Percentiles rank a stretch among this genome's conserved stretches.
Conservation (phyloP, 805 yeast genomes). For the Clavispora fructus region DNA sequence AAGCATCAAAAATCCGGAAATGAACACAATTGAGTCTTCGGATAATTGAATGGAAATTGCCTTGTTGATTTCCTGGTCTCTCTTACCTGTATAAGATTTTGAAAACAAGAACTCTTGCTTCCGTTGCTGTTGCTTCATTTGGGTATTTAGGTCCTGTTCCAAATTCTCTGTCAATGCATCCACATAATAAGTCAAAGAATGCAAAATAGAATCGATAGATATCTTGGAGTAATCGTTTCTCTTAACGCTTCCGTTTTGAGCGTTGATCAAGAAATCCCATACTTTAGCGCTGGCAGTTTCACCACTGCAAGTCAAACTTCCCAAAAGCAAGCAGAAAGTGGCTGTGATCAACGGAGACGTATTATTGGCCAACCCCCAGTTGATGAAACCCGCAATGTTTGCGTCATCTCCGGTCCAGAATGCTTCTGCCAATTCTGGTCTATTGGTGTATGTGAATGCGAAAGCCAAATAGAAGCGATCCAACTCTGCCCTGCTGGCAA, state of each 20-base stretch:
- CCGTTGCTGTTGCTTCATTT: slow-evolving; percentile 27
- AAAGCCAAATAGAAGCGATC: slow-evolving; percentile 81
- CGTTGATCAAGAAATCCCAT: slow-evolving; percentile 34
- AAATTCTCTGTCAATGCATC: slow-evolving; percentile 38
- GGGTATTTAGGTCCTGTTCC: slow-evolving; percentile 28
- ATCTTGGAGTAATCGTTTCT: slow-evolving; percentile 39
- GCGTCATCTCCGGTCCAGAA: slow-evolving; percentile 58
- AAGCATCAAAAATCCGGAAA: slow-evolving; percentile 69
- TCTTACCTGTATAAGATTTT: slow-evolving; percentile 4
- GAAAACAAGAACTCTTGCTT: slow-evolving; percentile 26
- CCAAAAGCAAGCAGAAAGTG: slow-evolving; percentile 71
- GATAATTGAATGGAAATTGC: slow-evolving; percentile 49
- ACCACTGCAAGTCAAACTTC: slow-evolving; percentile 64
- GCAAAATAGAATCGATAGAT: slow-evolving; percentile 53
- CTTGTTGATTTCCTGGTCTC: slow-evolving; percentile 20
- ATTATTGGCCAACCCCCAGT: slow-evolving; percentile 82
- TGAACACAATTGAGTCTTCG: slow-evolving; percentile 72
- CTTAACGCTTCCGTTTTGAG: slow-evolving; percentile 23
- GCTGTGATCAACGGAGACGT: slow-evolving; percentile 75
- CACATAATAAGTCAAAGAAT: slow-evolving; percentile 50
- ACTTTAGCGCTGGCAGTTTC: slow-evolving; percentile 42
- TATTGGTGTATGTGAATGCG: slow-evolving; percentile 58
- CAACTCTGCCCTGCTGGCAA: slow-evolving; percentile 72
- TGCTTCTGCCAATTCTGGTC: slow-evolving; percentile 50
- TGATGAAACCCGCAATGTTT: slow-evolving; percentile 71